Base-by-base conservation (phyloP, 306 rosid genomes). In the Glycine latifolia region DNA sequence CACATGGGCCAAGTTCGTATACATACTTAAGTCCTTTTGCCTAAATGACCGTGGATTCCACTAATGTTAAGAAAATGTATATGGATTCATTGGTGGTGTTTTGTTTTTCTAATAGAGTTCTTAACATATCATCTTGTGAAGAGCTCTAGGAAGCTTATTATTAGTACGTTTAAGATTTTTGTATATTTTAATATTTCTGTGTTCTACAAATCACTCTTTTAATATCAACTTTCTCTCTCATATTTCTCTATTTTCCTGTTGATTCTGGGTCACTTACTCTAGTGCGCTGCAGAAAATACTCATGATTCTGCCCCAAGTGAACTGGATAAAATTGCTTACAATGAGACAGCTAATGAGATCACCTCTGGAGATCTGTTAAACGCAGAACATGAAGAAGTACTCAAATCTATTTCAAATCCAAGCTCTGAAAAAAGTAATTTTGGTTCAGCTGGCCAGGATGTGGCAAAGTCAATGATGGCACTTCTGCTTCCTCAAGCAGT, bases 401-500 rank as follows among this genome's bases (percentile, higher is more conserved):
- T 60, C 77, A 65, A 82, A 55, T 81, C 77, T 20, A 77, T 81
- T 80, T 81, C 83, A 71, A 88, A 86, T 62, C 79, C 41, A 8
- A 76, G 86, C 85, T 82, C 83, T 17, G 85, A 81, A 75, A 91
- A 79, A 79, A 74, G 35, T 79, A 85, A 83, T 67, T 85, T 79
- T 83, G 94, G 87, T 80, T 89, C 89, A 53, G 89, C 80, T 86
- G 87, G 97, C 77, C 85, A 87, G 71, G 95, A 91, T 67, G 88
- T 86, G 77, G 91, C 91, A 55, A 90, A 88, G 77, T 90, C 93
- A 85, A 92, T 94, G 97, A 94, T 94, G 94, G 77, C 87, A 58
- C 78, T 90, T 87, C 86, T 92, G 66, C 95, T 94, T 86, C 98
- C 98, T 17, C 97, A 90, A 86, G 97, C 94, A 82, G 79, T 94